Conservation (phyloP, 345 rosid genomes). For the Brassica juncea region DNA sequence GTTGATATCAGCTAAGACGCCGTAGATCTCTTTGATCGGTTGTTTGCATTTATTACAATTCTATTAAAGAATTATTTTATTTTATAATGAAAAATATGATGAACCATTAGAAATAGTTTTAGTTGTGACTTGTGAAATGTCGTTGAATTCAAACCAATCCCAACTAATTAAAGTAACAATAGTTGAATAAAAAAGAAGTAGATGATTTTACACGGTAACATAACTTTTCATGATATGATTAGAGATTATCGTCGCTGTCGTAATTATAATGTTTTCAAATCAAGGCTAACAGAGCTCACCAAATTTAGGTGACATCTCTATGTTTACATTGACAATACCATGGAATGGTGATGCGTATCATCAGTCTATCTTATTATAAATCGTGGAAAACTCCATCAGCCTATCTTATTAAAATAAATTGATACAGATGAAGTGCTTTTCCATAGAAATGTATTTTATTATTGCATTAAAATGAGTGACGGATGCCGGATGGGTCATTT, state of each 20-base stretch:
- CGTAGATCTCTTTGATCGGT: too few relatives aligned
- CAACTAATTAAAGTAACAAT: conserved; percentile 27
- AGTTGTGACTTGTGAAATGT: background rate
- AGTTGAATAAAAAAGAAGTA: conserved; percentile 19
- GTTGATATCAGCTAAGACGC: too few relatives aligned
- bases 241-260: conserved; percentile 21
- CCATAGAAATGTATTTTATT: background rate
- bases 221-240: conserved; percentile 25
- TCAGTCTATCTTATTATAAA: background rate
- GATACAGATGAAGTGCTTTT: background rate
- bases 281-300: conserved; percentile 24
- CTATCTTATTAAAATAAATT: too few relatives aligned
- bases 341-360: conserved; percentile 26
- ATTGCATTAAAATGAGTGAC: background rate
- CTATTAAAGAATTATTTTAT: too few relatives aligned
- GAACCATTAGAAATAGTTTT: too few relatives aligned
- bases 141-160: conserved; percentile 36
- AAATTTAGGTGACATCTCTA: conserved; percentile 24
- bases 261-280: conserved; percentile 28
- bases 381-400: background rate
- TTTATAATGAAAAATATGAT: too few relatives aligned
- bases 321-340: conserved; percentile 20
- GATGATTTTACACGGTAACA: conserved; percentile 31
- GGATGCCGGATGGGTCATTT: conserved; percentile 14
- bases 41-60: too few relatives aligned